phyloP scores from a whole-genome alignment of 345 rosid species.

The Pugionium dolabratum region DNA sequence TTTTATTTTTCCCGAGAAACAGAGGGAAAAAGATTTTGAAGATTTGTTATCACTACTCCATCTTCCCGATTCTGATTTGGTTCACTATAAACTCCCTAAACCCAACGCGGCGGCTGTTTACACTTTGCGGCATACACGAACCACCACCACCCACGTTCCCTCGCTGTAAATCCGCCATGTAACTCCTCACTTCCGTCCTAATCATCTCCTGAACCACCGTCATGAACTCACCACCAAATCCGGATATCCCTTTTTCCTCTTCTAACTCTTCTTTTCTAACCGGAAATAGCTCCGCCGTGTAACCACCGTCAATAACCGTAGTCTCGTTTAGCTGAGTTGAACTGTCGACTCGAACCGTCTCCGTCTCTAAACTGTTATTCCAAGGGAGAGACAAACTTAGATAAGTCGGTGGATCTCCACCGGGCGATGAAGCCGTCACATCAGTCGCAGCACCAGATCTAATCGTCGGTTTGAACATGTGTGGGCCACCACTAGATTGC shows the following conservation, averaged over 20 bases:
- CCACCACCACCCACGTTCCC: conserved; percentile 43
- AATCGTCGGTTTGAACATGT: conserved; percentile 51
- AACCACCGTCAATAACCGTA: conserved; percentile 11
- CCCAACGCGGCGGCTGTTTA: conserved; percentile 51
- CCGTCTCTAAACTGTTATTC: conserved; percentile 22
- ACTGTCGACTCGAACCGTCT: conserved; percentile 46
- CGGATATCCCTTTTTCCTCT: conserved; percentile 44
- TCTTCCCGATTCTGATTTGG: conserved; percentile 61
- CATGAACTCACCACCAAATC: conserved; percentile 69
- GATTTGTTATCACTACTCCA: conserved; percentile 42
- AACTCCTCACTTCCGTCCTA: conserved; percentile 76
- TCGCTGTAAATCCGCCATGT: conserved; percentile 64
- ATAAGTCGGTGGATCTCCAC: conserved; percentile 61
- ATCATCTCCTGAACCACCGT: conserved; percentile 93
- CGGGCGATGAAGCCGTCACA: conserved; percentile 46
- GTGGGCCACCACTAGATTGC: conserved; percentile 51
- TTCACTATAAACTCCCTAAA: conserved; percentile 61
- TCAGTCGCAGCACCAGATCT: conserved; percentile 45
- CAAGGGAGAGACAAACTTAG: conserved; percentile 74
- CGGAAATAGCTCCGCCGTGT: conserved; percentile 40
- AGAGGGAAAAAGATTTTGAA: conserved; percentile 26
- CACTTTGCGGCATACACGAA: conserved; percentile 54
- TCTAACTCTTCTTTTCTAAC: conserved; percentile 36
- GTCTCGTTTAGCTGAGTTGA: conserved; percentile 34
- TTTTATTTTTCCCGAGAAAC: conserved; percentile 50